phyloP scores from a whole-genome alignment of 2,329 filamentous ascomycete species.

The Apiospora arundinis region DNA sequence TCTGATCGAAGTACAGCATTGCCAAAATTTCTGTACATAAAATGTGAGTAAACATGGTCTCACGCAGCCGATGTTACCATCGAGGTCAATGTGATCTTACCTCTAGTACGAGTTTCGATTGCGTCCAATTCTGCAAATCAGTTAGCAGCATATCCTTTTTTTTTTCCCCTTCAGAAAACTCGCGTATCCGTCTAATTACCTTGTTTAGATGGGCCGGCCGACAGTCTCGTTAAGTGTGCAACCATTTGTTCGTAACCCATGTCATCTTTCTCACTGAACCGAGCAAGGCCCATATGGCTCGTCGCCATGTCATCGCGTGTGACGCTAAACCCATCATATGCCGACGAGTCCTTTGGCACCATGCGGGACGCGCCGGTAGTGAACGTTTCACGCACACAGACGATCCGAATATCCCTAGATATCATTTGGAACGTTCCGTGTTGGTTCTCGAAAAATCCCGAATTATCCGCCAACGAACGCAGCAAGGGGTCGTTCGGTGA shows the following conservation, averaged over 20 bases:
- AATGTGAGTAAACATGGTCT: neutral
- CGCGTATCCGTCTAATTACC: slow-evolving; percentile 8
- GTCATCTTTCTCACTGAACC: slow-evolving; percentile 21
- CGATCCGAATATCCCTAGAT: slow-evolving; percentile 23
- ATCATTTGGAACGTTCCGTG: slow-evolving; percentile 21
- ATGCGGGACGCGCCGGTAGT: slow-evolving; percentile 18
- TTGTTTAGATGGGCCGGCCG: slow-evolving; percentile 10
- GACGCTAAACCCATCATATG: slow-evolving; percentile 25
- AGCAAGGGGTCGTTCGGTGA: slow-evolving; percentile 18
- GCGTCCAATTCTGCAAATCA: neutral
- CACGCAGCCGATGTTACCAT: neutral
- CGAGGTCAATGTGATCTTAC: neutral
- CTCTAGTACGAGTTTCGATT: slow-evolving; percentile 18
- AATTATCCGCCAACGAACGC: slow-evolving; percentile 14
- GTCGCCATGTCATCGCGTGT: slow-evolving; percentile 22
- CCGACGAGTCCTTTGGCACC: slow-evolving; percentile 16
- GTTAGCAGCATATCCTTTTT: neutral
- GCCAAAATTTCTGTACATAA: slow-evolving; percentile 19
- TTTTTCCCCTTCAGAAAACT: neutral
- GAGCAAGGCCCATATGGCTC: slow-evolving; percentile 23
- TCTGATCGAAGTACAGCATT: slow-evolving; percentile 26
- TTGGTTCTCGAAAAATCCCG: slow-evolving; percentile 22
- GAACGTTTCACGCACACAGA: slow-evolving; percentile 24
- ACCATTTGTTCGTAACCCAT: slow-evolving; percentile 24
- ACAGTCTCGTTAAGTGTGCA: slow-evolving; percentile 20